These are phyloP conservation scores for Schizophyllum commune DNA, from an alignment of 1,284 basidiomycete species.

Conservation along the genomic window DNA sequence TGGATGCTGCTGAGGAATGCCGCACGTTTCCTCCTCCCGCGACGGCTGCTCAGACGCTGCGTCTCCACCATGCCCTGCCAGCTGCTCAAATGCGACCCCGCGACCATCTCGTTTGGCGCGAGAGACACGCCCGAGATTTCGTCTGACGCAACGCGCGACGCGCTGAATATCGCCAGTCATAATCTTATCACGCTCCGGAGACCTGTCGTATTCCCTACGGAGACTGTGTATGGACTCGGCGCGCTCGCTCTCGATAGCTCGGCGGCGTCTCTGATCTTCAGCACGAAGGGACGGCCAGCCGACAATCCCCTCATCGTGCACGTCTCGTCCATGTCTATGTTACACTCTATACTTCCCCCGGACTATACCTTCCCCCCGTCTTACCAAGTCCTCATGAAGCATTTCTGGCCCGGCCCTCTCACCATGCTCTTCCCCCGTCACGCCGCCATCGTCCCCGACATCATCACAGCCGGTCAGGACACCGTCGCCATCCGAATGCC, in stretches of 20 bases:
- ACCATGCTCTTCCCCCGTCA: conserved; percentile 87
- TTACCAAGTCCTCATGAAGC: conserved; percentile 68
- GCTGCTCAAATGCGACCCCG: conserved; percentile 47
- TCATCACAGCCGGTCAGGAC: conserved; percentile 71
- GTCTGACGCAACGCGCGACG: conserved; percentile 34
- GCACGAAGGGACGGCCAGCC: conserved; percentile 85
- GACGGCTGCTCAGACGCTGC: not conserved
- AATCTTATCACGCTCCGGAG: conserved; percentile 35
- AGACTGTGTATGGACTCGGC: conserved; percentile 97
- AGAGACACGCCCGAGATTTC: conserved; percentile 35
- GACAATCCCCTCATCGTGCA: conserved; percentile 99
- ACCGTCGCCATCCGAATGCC: conserved; percentile 95
- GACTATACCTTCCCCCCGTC: conserved; percentile 50
- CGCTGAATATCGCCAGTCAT: conserved; percentile 41
- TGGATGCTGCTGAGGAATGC: not conserved
- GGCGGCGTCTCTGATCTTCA: conserved; percentile 76
- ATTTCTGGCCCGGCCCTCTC: conserved; percentile 94
- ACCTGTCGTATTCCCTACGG: conserved; percentile 89
- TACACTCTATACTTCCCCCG: conserved; percentile 62
- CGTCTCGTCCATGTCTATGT: conserved; percentile 82
- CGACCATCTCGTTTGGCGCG: conserved; percentile 42
- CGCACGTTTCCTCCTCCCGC: not conserved
- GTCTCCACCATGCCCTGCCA: not conserved
- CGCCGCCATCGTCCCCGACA: conserved; percentile 44
- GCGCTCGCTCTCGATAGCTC: conserved; percentile 68